Evolutionary conservation across 768 basidiomycete species (phyloP), one percentile per base, ranked within the genome.

Genomic region (Psilocybe sp.): DNA sequence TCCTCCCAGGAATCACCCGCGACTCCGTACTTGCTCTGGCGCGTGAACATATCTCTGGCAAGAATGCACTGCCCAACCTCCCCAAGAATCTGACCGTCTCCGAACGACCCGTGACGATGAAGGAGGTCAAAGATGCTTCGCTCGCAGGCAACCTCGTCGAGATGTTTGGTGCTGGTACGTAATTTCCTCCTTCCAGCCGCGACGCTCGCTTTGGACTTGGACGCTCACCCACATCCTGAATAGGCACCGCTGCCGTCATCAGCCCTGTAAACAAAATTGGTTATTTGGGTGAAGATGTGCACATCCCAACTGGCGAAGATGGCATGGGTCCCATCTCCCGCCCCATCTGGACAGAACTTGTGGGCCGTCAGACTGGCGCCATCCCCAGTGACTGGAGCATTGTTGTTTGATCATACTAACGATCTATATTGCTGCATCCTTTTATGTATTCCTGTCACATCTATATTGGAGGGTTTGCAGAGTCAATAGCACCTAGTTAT

Each of bases 1-100:
- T 98, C 60, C 81, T 98, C 1, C 93, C 94, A 2, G 92, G 95
- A 40, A 83, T 98, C 19, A 97, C 94, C 6, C 84, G 95, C 54
- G 87, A 89, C 60, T 93, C 91, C 20, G 84, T 90, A 38, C 78
- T 97, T 35, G 60, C 75, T 0, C 84, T 98, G 39, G 79, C 82
- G 4, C 70, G 80, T 13, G 84, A 82, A 8, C 89, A 91, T 55
- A 69, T 73, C 0, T 72, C 82, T 8, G 62, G 75, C 37, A 69
- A 69, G 50, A 62, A 65, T 14, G 63, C 57, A 1, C 64, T 90
- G 14, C 50, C 72, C 3, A 75, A 77, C 13, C 71, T 91, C 35
- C 71, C 88, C 1, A 67, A 75, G 4, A 74, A 77, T 28, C 67
- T 91, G 39, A 69, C 69, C 44, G 76, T 89, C 44, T 75, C 78